Evolutionary conservation across 805 yeast genomes (phyloP).

Genomic region (Candida qinlingensis): DNA sequence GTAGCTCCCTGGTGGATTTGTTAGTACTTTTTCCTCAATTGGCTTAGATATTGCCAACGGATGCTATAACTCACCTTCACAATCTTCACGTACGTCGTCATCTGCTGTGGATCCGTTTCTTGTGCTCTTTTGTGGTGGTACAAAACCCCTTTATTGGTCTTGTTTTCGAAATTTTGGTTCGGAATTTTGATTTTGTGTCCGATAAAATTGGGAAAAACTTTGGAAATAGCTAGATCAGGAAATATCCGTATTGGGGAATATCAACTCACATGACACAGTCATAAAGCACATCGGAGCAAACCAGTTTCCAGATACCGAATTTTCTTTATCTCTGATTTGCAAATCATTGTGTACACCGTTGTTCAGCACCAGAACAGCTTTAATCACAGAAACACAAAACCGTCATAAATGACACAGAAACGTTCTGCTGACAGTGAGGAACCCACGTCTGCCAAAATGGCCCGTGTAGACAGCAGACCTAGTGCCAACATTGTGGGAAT

Average conservation of each 20-base stretch:
- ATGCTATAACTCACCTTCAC: conserved; percentile 46
- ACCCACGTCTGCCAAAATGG: background rate
- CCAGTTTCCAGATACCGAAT: too few relatives aligned
- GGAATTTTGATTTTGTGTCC: background rate
- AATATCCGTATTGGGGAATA: background rate
- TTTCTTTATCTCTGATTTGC: too few relatives aligned
- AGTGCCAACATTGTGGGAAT: conserved; percentile 33
- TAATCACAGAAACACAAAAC: background rate
- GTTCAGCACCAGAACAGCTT: background rate
- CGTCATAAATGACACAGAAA: background rate
- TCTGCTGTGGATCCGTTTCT: conserved; percentile 12
- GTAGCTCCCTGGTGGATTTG: conserved; percentile 49
- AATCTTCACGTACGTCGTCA: conserved; percentile 67
- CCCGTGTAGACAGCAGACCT: conserved; percentile 5
- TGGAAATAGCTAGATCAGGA: background rate
- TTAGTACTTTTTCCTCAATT: background rate
- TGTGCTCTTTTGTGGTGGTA: background rate
- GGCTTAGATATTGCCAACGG: background rate
- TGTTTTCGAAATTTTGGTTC: background rate
- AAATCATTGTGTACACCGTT: too few relatives aligned
- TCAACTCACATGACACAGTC: too few relatives aligned
- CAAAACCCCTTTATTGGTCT: background rate
- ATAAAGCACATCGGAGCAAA: too few relatives aligned
- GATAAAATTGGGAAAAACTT: background rate
- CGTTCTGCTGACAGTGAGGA: background rate